These are phyloP conservation scores for Nosema muscidifuracis DNA, from an alignment of 371 early-diverging fungal species.

Conservation along the genomic window DNA sequence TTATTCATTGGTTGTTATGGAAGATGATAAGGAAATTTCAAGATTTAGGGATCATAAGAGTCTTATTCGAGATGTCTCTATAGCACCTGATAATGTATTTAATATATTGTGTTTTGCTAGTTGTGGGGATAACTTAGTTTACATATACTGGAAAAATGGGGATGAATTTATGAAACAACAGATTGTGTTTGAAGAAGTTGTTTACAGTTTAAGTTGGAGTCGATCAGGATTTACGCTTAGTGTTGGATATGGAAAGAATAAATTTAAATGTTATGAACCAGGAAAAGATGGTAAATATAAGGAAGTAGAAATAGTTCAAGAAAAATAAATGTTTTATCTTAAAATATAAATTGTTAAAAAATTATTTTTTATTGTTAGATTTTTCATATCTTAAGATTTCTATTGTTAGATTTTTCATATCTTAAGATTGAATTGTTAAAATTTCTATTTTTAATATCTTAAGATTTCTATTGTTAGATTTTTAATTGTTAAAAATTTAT, in stretches of 20 bases:
- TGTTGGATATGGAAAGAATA: slow-evolving; percentile 57
- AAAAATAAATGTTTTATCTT: no score
- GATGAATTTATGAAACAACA: slow-evolving; percentile 25
- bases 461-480: no score
- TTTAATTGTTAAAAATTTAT: no score
- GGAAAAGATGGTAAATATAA: slow-evolving; percentile 47
- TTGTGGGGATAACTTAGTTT: slow-evolving; percentile 52
- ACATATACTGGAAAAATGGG: slow-evolving; percentile 40
- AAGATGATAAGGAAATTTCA: slow-evolving; percentile 25
- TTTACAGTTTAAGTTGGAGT: slow-evolving; percentile 55
- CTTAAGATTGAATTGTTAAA: no score
- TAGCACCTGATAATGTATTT: slow-evolving; percentile 47
- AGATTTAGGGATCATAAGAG: slow-evolving; percentile 51
- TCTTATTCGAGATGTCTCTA: slow-evolving; percentile 50
- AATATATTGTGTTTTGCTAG: slow-evolving; percentile 54
- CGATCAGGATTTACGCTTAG: slow-evolving; percentile 56
- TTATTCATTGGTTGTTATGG: slow-evolving; percentile 40
- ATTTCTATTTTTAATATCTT: no score
- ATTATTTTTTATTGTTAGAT: no score
- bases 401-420: no score
- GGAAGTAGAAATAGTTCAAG: slow-evolving; percentile 28
- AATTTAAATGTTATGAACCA: slow-evolving; percentile 56
- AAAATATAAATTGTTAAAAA: no score
- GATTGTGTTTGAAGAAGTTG: slow-evolving; percentile 50
- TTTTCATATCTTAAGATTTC: no score